phyloP scores from a whole-genome alignment of 2,329 filamentous ascomycete species.

The Paecilomyces sp. region DNA sequence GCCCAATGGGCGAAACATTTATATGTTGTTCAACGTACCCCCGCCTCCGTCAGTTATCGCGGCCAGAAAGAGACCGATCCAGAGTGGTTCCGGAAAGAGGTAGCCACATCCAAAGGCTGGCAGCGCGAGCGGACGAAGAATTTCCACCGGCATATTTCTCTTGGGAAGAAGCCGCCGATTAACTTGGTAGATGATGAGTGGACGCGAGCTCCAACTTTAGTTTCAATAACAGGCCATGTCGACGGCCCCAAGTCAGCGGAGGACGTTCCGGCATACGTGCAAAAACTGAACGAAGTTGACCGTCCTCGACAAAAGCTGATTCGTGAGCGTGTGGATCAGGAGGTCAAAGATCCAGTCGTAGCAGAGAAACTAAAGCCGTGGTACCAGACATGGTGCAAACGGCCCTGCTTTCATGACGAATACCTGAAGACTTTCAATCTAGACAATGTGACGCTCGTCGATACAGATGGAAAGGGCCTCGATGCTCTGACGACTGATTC shows the following conservation, averaged over 20 bases:
- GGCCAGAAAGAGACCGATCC: constrained; percentile 18
- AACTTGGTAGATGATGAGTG: constrained; percentile 22
- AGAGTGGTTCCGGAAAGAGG: constrained; percentile 6
- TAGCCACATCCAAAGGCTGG: constrained; percentile 14
- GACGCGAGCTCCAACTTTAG: constrained; percentile 11
- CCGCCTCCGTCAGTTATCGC: constrained; percentile 25
- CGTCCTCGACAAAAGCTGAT: constrained; percentile 35
- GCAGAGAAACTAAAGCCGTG: constrained; percentile 51
- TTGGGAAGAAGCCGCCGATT: constrained; percentile 2
- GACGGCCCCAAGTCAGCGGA: constrained; percentile 10
- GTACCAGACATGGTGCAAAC: constrained; percentile 58
- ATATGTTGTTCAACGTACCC: constrained; percentile 39
- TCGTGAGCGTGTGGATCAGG: constrained; percentile 41
- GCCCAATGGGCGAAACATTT: constrained; percentile 8
- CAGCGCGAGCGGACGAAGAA: constrained; percentile 20
- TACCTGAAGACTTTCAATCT: constrained; percentile 51
- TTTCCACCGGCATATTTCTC: constrained; percentile 17
- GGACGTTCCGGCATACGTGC: constrained; percentile 16
- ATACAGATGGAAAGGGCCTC: constrained; percentile 51
- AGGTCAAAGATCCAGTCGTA: constrained; percentile 47
- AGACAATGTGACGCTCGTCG: constrained; percentile 52
- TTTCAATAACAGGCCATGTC: constrained; percentile 1
- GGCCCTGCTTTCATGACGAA: constrained; percentile 55
- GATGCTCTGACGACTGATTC: constrained; percentile 39
- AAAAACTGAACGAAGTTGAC: constrained; percentile 27